Evolutionary conservation across 2,329 filamentous ascomycete genomes (phyloP), one percentile per base, ranked within the genome.

Genomic region (Fusarium subtropicale): DNA sequence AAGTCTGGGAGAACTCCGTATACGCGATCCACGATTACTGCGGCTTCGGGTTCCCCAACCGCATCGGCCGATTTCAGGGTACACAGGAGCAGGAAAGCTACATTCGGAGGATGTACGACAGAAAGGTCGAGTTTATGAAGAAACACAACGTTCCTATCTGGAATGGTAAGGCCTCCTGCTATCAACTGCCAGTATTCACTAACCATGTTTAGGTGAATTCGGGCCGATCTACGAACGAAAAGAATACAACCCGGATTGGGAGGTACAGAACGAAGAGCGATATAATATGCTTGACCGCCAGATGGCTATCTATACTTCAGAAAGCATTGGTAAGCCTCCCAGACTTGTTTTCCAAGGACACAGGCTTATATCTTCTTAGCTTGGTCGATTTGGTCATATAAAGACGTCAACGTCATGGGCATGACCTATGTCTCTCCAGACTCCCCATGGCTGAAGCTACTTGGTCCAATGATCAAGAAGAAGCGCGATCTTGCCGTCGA

Each of bases 361-460:
- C 4, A 22, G 1, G 5, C 44, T 64, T 10, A 66, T 11, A 4
- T 4, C 5, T 2, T 5, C 12, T 3, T 15, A 80, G 59, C 85
- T 45, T 90, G 87, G 88, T 84, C 79, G 16, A 90, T 90, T 67
- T 88, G 86, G 85, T 76, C 84, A 1, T 87, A 86, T 75, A 88
- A 87, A 73, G 85, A 88, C 65, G 82, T 87, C 56, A 84, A 85
- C 1, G 79, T 84, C 24, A 84, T 86, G 77, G 86, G 85, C 5
- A 86, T 88, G 84, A 79, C 85, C 0, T 82, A 85, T 56, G 79
- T 83, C 1, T 77, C 77, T 18, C 81, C 82, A 0, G 74, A 82
- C 15, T 83, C 80, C 13, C 70, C 78, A 12, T 87, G 85, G 78
- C 84, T 86, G 69, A 80, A 80, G 31, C 80, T 83, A 0, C 81